Evolutionary conservation across 176 grass and related monocot species (phyloP), one percentile per base, ranked within the genome.

Genomic region (Calamus simplicifolius): DNA sequence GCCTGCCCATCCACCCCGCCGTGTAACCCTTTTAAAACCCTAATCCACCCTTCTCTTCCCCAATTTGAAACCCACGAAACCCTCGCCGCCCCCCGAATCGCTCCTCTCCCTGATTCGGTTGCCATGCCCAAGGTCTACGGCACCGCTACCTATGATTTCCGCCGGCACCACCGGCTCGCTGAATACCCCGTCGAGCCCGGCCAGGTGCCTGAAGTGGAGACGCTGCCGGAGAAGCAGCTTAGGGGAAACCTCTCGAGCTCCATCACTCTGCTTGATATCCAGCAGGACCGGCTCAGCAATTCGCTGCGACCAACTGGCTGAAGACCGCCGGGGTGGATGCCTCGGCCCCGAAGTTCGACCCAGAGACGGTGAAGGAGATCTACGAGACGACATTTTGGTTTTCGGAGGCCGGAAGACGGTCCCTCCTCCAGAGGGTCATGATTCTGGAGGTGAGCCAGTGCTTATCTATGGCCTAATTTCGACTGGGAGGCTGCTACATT

Each of bases 391-490:
- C 79, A 70, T 92, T 31, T 52, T 82, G 43, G 70, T 92, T 26
- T 75, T 66, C 4, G 62, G 67, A 13, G 78, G 79, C 2, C 75
- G 87, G 49, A 98, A 88, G 73, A 92, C 87, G 17, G 81, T 85
- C 52, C 93, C 84, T 23, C 5, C 76, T 98, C 59, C 93, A 98
- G 23, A 79, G 84, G 16, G 93, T 92, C 38, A 98, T 98, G 87
- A 92, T 98, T 50, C 79, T 98, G 51, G 93, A 92, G 75, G 93
- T 98, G 69, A 98, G 87, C 69, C 87, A 98, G 81, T 98, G 92
- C 84, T 75, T 92, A 98, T 70, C 84, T 92, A 17, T 98, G 88
- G 84, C 88, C 93, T 5, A 83, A 92, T 73, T 98, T 98, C 56
- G 67, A 92, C 61, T 67, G 81, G 5, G 62, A 70, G 4, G 28